phyloP scores from a whole-genome alignment of 768 basidiomycete genomes.

The Hericium alpestre region DNA sequence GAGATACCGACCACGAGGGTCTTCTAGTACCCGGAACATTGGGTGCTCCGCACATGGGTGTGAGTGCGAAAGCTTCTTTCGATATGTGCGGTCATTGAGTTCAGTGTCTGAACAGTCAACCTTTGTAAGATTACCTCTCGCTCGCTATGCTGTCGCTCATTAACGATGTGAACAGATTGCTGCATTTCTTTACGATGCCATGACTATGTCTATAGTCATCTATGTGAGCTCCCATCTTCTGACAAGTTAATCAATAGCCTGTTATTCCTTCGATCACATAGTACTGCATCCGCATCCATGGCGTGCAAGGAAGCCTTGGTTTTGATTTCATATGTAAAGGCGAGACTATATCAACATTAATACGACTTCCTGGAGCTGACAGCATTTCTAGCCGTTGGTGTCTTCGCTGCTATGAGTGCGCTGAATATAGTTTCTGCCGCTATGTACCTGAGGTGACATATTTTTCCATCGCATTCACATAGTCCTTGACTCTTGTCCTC shows the following conservation, averaged over 20 bases:
- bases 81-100: neutral
- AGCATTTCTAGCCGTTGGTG: slow-evolving; percentile 6
- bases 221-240: neutral
- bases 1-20: neutral
- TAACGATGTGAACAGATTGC: neutral
- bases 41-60: neutral
- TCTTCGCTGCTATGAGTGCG: slow-evolving; percentile 9
- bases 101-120: neutral
- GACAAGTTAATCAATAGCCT: neutral
- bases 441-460: slow-evolving; percentile 5
- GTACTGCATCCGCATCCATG: slow-evolving; percentile 8
- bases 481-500: neutral
- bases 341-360: too few species aligned
- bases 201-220: neutral
- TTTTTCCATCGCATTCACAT: neutral
- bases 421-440: slow-evolving; percentile 11
- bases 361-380: neutral
- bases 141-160: neutral
- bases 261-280: neutral
- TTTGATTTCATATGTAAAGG: too few species aligned
- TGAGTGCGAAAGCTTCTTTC: neutral
- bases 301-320: slow-evolving; percentile 5
- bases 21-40: neutral
- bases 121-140: neutral
- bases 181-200: neutral